phyloP scores from a whole-genome alignment of 2,329 filamentous ascomycete species.

The Curvularia eragrostidis region DNA sequence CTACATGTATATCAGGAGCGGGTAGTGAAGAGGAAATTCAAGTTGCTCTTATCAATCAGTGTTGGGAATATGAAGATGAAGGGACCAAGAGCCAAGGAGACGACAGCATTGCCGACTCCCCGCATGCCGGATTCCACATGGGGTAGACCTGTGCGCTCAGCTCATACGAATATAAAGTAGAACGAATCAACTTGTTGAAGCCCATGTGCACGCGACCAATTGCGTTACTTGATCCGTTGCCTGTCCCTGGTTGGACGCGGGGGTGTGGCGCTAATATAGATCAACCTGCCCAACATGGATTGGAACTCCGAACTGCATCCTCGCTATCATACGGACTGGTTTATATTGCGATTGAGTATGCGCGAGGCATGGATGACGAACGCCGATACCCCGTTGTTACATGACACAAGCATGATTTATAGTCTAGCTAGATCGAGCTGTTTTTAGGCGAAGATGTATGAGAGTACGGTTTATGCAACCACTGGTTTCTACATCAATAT shows the following conservation, averaged over 20 bases:
- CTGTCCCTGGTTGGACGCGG: slow-evolving; percentile 7
- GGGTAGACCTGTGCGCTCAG: background rate
- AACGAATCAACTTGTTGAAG: slow-evolving; percentile 10
- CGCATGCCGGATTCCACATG: background rate
- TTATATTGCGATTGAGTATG: background rate
- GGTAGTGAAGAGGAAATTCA: background rate
- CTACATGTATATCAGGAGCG: background rate
- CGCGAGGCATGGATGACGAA: background rate
- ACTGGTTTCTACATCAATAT: background rate
- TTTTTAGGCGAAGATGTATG: background rate
- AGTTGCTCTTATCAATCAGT: background rate
- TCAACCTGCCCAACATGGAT: background rate
- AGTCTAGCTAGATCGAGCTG: background rate
- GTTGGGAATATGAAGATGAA: background rate
- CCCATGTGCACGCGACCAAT: background rate
- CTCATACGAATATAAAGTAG: background rate
- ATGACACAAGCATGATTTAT: background rate
- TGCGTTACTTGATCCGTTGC: slow-evolving; percentile 4
- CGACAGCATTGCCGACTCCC: background rate
- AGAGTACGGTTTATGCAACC: too few relatives aligned
- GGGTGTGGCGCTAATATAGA: slow-evolving; percentile 6
- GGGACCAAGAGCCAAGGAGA: background rate
- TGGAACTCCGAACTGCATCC: background rate
- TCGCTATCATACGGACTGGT: background rate
- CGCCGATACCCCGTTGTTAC: background rate